Base-by-base conservation (phyloP, 345 rosid species). In the Firmiana major region DNA sequence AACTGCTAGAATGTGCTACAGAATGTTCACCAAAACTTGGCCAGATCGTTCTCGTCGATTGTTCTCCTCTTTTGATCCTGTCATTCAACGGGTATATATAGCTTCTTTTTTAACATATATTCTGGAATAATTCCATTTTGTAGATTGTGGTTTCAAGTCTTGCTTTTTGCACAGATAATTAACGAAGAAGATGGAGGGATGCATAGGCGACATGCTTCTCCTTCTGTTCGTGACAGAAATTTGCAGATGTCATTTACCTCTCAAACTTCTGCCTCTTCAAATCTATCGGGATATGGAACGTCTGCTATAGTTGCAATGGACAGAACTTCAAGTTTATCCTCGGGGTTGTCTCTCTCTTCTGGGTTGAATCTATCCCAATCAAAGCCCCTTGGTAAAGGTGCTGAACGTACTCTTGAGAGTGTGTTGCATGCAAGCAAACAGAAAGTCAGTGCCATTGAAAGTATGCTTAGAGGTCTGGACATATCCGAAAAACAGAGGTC, bases 271-370 rank as follows among this genome's bases (percentile, higher is more conserved):
- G 76, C 88, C 36, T 71, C 92, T 77, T 77, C 90, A 58, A 87
- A 85, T 77, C 78, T 89, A 46, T 85, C 92, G 81, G 98, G 98
- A 78, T 93, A 96, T 86, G 97, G 98, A 79, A 92, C 97, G 75
- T 96, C 98, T 75, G 99, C 97, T 49, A 92, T 96, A 74, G 97
- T 96, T 74, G 97, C 99, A 59, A 93, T 96, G 99, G 97, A 93
- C 78, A 87, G 94, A 84, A 91, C 89, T 76, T 90, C 97, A 80
- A 92, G 86, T 77, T 83, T 92, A 80, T 86, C 93, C 76, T 88
- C 90, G 0, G 88, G 97, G 74, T 65, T 84, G 53, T 88, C 97
- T 72, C 83, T 92, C 40, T 85, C 98, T 60, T 92, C 98, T 77
- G 97, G 99, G 71, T 78, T 90, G 85, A 86, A 89, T 75, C 82